phyloP scores from a whole-genome alignment of 768 basidiomycete genomes.

The Pleurotus salmoneostramineus region DNA sequence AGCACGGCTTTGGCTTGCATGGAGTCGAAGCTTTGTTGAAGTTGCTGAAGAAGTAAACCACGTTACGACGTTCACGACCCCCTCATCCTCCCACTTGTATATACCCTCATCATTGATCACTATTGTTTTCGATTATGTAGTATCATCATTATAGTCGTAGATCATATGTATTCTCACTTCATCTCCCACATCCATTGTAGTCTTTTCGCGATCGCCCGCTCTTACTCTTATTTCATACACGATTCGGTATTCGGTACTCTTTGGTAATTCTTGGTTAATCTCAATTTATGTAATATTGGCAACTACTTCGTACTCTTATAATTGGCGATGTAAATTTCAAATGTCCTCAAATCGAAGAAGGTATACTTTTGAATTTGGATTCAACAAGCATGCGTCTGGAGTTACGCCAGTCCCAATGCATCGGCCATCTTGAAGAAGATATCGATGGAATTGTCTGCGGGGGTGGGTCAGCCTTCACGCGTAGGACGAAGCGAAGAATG shows the following conservation, averaged over 20 bases:
- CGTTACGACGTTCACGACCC: neutral
- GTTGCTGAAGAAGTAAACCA: conserved; percentile 29
- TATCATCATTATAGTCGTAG: neutral
- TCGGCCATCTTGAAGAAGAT: conserved; percentile 38
- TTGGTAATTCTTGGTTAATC: too few relatives aligned
- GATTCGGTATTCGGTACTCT: too few relatives aligned
- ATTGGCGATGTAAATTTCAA: neutral
- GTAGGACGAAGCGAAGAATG: neutral
- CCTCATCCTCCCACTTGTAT: neutral
- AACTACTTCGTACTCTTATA: neutral
- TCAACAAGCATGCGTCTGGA: too few relatives aligned
- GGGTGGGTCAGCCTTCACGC: neutral
- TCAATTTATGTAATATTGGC: neutral
- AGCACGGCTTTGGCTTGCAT: conserved; percentile 43
- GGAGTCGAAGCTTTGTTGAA: conserved; percentile 40
- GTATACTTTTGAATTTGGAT: neutral
- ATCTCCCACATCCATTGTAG: neutral
- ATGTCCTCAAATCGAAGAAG: too few relatives aligned
- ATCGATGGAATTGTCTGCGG: conserved; percentile 39
- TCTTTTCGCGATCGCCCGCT: too few relatives aligned
- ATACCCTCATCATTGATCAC: neutral
- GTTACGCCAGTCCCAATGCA: conserved; percentile 22
- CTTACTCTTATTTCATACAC: too few relatives aligned
- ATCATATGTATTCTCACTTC: neutral
- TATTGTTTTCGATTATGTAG: neutral